phyloP scores from a whole-genome alignment of 148 eudicot genomes.

The Rhododendron griersonianum region DNA sequence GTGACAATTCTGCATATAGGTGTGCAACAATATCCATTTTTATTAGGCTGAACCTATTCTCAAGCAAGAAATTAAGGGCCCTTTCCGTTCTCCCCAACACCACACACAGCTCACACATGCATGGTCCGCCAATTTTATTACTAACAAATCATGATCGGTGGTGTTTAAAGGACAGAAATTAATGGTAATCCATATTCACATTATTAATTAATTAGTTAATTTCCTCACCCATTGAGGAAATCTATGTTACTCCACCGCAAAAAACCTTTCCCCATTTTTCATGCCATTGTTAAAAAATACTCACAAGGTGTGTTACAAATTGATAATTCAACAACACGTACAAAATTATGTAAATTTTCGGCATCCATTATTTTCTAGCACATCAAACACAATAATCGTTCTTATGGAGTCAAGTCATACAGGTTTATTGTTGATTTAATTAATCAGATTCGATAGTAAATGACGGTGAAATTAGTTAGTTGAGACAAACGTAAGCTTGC shows the following conservation, averaged over 20 bases:
- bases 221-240: background rate
- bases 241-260: background rate
- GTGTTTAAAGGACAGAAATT: background rate
- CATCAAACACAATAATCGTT: background rate
- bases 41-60: background rate
- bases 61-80: background rate
- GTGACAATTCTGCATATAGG: background rate
- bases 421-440: too few relatives aligned
- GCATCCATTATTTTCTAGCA: background rate
- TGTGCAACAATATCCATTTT: background rate
- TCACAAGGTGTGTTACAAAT: too few relatives aligned
- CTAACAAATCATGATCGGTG: background rate
- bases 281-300: background rate
- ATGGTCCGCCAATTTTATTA: background rate
- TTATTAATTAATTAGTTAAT: background rate
- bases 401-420: background rate
- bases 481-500: too few relatives aligned
- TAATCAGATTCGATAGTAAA: too few relatives aligned
- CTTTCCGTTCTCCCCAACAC: background rate
- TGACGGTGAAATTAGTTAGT: background rate
- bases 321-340: background rate
- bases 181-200: background rate
- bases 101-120: background rate
- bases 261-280: background rate
- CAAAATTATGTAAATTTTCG: too few relatives aligned